Evolutionary conservation across 495 filamentous ascomycete species (phyloP).

Genomic region (Xylaria intraflava): DNA sequence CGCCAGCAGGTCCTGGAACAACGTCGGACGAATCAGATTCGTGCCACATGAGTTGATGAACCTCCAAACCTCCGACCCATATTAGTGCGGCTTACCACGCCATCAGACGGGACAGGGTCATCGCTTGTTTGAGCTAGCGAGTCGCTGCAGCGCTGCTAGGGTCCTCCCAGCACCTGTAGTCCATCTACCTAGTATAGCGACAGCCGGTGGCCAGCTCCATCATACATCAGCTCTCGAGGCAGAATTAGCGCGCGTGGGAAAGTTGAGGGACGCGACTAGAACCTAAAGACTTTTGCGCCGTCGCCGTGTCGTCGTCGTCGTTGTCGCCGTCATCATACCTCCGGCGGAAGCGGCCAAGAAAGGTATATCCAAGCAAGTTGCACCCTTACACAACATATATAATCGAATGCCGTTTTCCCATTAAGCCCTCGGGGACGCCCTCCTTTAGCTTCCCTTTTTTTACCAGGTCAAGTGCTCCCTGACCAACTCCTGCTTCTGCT

Average conservation of each 20-base stretch:
- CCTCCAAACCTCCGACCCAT: slow-evolving; percentile 16
- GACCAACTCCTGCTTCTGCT: background rate
- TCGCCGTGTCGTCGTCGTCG: background rate
- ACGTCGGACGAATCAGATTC: background rate
- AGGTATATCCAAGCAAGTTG: background rate
- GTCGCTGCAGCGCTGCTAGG: slow-evolving; percentile 16
- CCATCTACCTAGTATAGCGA: background rate
- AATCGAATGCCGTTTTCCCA: slow-evolving; percentile 1
- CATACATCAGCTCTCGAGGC: slow-evolving; percentile 10
- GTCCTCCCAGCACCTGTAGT: slow-evolving; percentile 8
- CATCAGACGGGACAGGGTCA: slow-evolving; percentile 24
- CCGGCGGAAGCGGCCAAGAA: background rate
- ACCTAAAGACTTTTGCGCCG: slow-evolving; percentile 4
- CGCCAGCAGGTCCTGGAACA: background rate
- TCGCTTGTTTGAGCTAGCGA: slow-evolving; percentile 19
- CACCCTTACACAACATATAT: slow-evolving; percentile 4
- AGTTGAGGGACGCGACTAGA: slow-evolving; percentile 8
- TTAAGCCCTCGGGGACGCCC: background rate
- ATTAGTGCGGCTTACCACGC: slow-evolving; percentile 23
- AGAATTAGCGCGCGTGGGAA: slow-evolving; percentile 4
- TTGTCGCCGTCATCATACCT: background rate
- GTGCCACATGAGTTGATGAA: slow-evolving; percentile 3
- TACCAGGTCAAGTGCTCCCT: slow-evolving; percentile 10
- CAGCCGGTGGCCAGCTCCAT: slow-evolving; percentile 10
- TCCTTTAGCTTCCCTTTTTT: background rate